phyloP scores from a whole-genome alignment of 768 basidiomycete genomes.

The Lactarius evosmus region DNA sequence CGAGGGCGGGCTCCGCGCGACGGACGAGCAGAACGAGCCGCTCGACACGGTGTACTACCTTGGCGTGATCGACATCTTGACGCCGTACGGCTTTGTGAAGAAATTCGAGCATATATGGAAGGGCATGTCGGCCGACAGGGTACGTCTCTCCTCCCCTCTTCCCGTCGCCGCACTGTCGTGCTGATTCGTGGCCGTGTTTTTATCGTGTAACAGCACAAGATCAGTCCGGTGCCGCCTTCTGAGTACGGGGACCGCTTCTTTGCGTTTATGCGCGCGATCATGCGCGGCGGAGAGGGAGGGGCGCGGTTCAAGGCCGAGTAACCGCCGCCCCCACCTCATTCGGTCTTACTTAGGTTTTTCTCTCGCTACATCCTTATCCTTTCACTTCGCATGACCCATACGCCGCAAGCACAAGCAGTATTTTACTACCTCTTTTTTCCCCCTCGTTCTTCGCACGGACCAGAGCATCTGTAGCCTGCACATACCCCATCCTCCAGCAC shows the following conservation, averaged over 20 bases:
- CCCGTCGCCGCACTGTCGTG: conserved; percentile 5
- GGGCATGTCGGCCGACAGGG: conserved; percentile 80
- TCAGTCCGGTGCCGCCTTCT: conserved; percentile 84
- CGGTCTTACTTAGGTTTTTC: not conserved
- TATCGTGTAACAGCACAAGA: conserved; percentile 66
- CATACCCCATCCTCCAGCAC: conserved; percentile 10
- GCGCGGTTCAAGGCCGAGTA: conserved; percentile 47
- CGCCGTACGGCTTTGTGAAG: conserved; percentile 79
- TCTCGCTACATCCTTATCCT: not conserved
- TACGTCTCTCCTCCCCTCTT: conserved; percentile 44
- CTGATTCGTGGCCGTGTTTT: conserved; percentile 22
- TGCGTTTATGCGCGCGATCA: conserved; percentile 77
- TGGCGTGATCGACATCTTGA: conserved; percentile 95
- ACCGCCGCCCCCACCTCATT: too few relatives aligned
- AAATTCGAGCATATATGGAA: conserved; percentile 90
- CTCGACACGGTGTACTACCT: conserved; percentile 87
- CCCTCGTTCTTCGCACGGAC: not conserved
- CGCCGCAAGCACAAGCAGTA: conserved; percentile 4
- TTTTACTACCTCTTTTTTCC: not conserved
- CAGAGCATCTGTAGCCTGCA: conserved; percentile 15
- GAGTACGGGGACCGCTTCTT: conserved; percentile 92
- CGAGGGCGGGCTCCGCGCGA: conserved; percentile 89
- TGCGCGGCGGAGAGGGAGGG: conserved; percentile 75
- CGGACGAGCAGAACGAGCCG: conserved; percentile 75
- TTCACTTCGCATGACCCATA: conserved; percentile 9